Evolutionary conservation across 176 grass and related monocot species (phyloP).

Genomic region (Aegilops longissima): DNA sequence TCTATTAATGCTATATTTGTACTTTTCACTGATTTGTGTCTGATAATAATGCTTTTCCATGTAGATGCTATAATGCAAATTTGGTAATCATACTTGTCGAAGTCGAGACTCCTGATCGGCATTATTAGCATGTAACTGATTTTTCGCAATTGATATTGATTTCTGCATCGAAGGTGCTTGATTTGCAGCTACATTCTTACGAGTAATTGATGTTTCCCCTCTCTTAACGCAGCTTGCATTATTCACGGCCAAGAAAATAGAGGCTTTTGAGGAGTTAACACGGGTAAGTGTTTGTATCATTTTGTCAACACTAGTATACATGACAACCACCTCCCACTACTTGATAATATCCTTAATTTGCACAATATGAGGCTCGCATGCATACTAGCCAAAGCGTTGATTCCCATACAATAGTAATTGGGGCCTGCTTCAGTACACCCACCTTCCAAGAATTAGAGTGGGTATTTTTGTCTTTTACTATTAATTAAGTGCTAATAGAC

Average conservation of each 20-base stretch:
- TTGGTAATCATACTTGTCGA: slow-evolving; percentile 73
- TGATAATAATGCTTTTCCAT: slow-evolving; percentile 23
- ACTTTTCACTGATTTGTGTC: neutral
- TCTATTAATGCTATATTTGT: slow-evolving; percentile 1
- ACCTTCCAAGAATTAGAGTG: no score
- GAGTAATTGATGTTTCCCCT: slow-evolving; percentile 14
- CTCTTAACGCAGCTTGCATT: slow-evolving; percentile 57
- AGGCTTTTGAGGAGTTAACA: slow-evolving; percentile 83
- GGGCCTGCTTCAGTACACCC: no score
- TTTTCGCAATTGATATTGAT: neutral
- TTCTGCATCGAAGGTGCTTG: neutral
- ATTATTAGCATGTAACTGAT: slow-evolving; percentile 71
- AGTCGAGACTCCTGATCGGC: slow-evolving; percentile 73
- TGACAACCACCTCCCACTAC: no score
- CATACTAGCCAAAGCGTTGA: neutral
- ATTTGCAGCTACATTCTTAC: neutral
- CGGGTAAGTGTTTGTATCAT: slow-evolving; percentile 52
- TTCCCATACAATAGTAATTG: neutral
- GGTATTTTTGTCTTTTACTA: no score
- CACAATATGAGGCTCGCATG: no score
- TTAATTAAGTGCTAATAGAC: no score
- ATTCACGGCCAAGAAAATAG: slow-evolving; percentile 73
- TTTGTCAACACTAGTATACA: neutral
- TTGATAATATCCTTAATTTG: neutral
- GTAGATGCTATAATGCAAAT: slow-evolving; percentile 77